Evolutionary conservation across 2,329 filamentous ascomycete species (phyloP), one percentile per base, ranked within the genome.

Genomic region (Daldinia eschscholtzii): DNA sequence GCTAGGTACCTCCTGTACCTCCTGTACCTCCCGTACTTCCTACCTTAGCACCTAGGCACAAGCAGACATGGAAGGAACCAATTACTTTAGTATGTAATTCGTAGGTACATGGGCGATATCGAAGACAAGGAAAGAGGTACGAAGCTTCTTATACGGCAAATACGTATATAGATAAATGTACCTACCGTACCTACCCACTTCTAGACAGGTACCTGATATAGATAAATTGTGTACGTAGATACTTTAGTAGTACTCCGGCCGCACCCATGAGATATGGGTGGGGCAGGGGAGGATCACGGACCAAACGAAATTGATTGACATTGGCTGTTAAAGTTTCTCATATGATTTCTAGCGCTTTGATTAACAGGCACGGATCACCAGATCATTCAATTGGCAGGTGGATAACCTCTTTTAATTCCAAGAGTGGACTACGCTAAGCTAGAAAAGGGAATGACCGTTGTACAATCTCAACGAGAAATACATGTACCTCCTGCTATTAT

Each of bases 241-340:
- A 28, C 48, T 23, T 23, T 23, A 23, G 2, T 23, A 23, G 13
- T 50, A 50, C 15, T 39, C 30, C 35, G 35, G 18, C 5, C 5
- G 18, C 35, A 55, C 52, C 33, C 5, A 39, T 55, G 26, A 18
- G 20, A 39, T 55, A 37, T 13, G 15, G 10, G 35, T 35, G 52
- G 30, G 52, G 46, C 46, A 33, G 26, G 26, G 15, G 46, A 52
- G 46, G 46, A 52, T 52, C 46, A 52, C 46, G 46, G 46, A 52
- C 46, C 46, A 52, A 30, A 57, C n/a, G 18, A 55, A 18, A 58
- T 41, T 58, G 64, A 70, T 65, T 60, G 55, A 68, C 65, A 70
- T 70, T 70, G 65, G 60, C 53, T 71, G 68, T 71, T 71, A 71
- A 63, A 57, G 61, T 55, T 67, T 69, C 69, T 71, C 66, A 71